These are phyloP conservation scores for Botrytis hyacinthi DNA, from an alignment of 2,329 filamentous ascomycete genomes.

Conservation along the genomic window DNA sequence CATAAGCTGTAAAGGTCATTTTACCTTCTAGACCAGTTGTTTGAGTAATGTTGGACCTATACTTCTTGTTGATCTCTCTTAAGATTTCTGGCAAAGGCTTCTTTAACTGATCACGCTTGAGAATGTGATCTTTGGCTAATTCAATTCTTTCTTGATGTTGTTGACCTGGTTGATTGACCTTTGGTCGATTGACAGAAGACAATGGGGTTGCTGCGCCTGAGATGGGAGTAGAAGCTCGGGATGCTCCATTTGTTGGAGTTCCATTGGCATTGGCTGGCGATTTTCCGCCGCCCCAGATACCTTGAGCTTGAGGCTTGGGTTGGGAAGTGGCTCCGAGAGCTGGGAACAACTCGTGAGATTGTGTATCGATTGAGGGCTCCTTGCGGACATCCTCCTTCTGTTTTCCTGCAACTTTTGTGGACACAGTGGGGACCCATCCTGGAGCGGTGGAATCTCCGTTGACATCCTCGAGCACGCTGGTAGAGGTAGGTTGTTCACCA, in stretches of 20 bases:
- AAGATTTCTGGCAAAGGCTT: slow-evolving; percentile 82
- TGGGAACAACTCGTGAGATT: slow-evolving; percentile 92
- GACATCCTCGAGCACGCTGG: slow-evolving; percentile 39
- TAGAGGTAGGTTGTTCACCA: slow-evolving; percentile 50
- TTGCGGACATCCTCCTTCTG: slow-evolving; percentile 55
- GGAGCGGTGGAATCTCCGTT: slow-evolving; percentile 46
- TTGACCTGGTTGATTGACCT: slow-evolving; percentile 67
- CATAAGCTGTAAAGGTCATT: slow-evolving; percentile 80
- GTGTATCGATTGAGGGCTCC: slow-evolving; percentile 62
- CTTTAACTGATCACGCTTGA: slow-evolving; percentile 74
- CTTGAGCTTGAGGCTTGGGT: slow-evolving; percentile 60
- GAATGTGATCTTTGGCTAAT: slow-evolving; percentile 67
- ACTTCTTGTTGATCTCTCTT: slow-evolving; percentile 89
- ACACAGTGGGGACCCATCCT: slow-evolving; percentile 50
- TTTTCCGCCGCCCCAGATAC: slow-evolving; percentile 76
- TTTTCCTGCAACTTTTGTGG: slow-evolving; percentile 66
- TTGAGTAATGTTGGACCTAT: slow-evolving; percentile 81
- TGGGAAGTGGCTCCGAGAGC: slow-evolving; percentile 70
- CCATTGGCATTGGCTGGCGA: slow-evolving; percentile 55
- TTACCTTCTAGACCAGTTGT: slow-evolving; percentile 68
- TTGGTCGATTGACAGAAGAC: slow-evolving; percentile 40
- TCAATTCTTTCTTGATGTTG: slow-evolving; percentile 16
- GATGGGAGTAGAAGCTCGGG: slow-evolving; percentile 57
- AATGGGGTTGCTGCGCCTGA: slow-evolving; percentile 52
- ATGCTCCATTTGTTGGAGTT: slow-evolving; percentile 43